These are phyloP conservation scores for Apiospora phragmitis DNA, from an alignment of 2,329 filamentous ascomycete genomes.

Conservation along the genomic window DNA sequence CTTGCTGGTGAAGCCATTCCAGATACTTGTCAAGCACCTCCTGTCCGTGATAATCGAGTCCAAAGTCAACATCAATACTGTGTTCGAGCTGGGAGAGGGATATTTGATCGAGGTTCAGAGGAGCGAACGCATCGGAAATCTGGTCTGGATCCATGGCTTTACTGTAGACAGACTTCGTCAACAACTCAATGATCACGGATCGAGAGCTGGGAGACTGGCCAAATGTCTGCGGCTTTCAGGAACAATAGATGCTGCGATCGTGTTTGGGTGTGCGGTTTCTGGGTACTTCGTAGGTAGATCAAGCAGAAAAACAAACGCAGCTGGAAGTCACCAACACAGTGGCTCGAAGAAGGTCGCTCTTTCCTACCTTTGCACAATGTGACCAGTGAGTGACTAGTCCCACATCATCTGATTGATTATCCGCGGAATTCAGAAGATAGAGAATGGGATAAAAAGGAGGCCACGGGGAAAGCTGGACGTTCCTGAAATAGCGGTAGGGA, in stretches of 20 bases:
- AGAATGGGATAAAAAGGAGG: neutral
- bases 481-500: neutral
- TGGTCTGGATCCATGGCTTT: constrained; percentile 21
- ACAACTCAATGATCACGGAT: neutral
- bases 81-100: constrained; percentile 19
- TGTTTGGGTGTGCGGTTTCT: neutral
- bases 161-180: neutral
- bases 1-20: constrained; percentile 29
- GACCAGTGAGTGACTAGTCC: neutral
- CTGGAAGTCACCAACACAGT: neutral
- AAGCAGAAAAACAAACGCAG: neutral
- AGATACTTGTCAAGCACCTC: constrained; percentile 22
- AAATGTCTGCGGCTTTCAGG: neutral
- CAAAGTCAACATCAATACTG: constrained; percentile 14
- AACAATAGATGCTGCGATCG: neutral
- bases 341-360: neutral
- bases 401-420: neutral
- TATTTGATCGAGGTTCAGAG: constrained; percentile 16
- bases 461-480: neutral
- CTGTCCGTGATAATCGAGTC: constrained; percentile 12
- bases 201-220: neutral
- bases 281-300: neutral
- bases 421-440: no score
- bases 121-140: constrained; percentile 10
- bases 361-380: neutral